These are phyloP conservation scores for Papiliotrema laurentii DNA, from an alignment of 1,284 basidiomycete species.

Conservation along the genomic window DNA sequence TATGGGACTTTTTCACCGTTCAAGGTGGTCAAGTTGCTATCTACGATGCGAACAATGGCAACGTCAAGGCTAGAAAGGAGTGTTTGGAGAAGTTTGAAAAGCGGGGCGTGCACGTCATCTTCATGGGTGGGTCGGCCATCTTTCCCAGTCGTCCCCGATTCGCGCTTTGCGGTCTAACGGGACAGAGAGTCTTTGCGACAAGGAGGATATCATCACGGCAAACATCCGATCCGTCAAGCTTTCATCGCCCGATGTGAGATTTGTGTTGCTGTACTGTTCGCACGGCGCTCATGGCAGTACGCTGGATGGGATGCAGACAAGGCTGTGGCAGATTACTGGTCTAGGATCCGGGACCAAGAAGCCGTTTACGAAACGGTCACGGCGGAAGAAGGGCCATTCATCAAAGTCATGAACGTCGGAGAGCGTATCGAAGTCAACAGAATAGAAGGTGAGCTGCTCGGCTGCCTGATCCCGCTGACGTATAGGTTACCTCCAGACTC, in stretches of 20 bases:
- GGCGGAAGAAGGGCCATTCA: constrained; percentile 73
- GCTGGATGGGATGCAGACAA: constrained; percentile 85
- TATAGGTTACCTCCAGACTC: constrained; percentile 61
- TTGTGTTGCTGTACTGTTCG: background rate
- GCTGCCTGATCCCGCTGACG: background rate
- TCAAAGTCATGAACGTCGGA: constrained; percentile 94
- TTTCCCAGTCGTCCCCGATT: background rate
- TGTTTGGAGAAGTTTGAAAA: constrained; percentile 80
- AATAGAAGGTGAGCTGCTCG: constrained; percentile 45
- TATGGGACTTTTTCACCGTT: constrained; percentile 80
- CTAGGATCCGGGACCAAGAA: constrained; percentile 83
- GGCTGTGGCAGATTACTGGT: constrained; percentile 86
- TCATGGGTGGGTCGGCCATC: constrained; percentile 63
- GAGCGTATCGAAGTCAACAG: constrained; percentile 90
- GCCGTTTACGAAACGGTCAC: constrained; percentile 65
- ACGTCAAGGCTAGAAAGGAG: constrained; percentile 60
- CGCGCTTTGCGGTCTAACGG: background rate
- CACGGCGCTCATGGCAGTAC: constrained; percentile 57
- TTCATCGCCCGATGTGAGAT: constrained; percentile 81
- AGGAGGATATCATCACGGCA: constrained; percentile 84
- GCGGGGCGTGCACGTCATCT: constrained; percentile 81
- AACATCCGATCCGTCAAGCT: constrained; percentile 98
- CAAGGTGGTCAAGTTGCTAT: constrained; percentile 87
- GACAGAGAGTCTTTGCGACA: constrained; percentile 77
- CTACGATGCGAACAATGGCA: constrained; percentile 98